phyloP scores from a whole-genome alignment of 768 basidiomycete species.

The Calocybe cyanea region DNA sequence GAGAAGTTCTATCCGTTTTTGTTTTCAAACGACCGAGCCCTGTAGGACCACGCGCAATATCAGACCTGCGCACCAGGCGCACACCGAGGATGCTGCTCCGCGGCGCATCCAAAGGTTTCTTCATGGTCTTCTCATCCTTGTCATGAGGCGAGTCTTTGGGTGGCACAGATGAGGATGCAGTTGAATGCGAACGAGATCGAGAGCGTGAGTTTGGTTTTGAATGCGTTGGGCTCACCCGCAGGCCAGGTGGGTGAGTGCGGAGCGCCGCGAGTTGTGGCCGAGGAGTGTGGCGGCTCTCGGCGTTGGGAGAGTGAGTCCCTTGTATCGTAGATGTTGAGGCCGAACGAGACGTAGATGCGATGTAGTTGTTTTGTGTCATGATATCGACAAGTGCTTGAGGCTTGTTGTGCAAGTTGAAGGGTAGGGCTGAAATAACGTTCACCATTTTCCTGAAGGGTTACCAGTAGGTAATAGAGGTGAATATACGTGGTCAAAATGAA shows the following conservation, averaged over 20 bases:
- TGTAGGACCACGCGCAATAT: not conserved
- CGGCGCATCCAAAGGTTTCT: no score
- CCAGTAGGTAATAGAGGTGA: not conserved
- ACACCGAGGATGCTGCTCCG: conserved; percentile 20
- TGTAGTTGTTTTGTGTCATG: conserved; percentile 9
- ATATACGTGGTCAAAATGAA: no score
- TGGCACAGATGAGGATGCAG: conserved; percentile 9
- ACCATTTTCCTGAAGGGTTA: conserved; percentile 52
- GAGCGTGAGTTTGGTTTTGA: conserved; percentile 16
- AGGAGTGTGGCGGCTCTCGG: conserved; percentile 11
- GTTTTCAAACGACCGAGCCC: conserved; percentile 18
- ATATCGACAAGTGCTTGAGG: conserved; percentile 18
- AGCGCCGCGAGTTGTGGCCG: no score
- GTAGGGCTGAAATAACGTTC: conserved; percentile 50
- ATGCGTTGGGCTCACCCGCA: conserved; percentile 15
- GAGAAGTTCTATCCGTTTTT: conserved; percentile 8
- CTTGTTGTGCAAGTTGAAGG: conserved; percentile 54
- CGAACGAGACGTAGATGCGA: conserved; percentile 24
- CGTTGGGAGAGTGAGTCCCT: conserved; percentile 12
- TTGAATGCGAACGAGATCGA: conserved; percentile 7
- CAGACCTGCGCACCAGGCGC: conserved; percentile 18
- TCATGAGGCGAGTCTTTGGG: no score
- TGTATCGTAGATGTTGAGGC: conserved; percentile 20
- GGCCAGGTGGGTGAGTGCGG: no score
- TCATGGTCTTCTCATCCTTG: no score